phyloP scores from a whole-genome alignment of 352 stramenopile species.

The Phytophthora pluvialis region DNA sequence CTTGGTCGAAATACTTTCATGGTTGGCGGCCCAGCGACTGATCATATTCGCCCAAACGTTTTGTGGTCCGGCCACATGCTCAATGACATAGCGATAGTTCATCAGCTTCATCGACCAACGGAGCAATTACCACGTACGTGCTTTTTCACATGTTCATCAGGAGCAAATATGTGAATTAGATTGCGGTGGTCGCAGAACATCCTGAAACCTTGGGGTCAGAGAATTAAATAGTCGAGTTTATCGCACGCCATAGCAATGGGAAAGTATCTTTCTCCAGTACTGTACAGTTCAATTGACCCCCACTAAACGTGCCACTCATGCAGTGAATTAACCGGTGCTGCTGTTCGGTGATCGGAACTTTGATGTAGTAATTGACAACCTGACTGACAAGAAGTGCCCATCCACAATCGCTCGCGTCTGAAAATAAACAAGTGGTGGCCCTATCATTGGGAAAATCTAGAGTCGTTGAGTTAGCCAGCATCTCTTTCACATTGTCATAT shows the following conservation, averaged over 20 bases:
- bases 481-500: conserved; percentile 10
- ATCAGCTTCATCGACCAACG: conserved; percentile 14
- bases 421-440: conserved; percentile 6
- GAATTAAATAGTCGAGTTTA: conserved; percentile 12
- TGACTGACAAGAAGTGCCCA: background rate
- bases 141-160: conserved; percentile 9
- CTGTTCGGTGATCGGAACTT: background rate
- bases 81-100: conserved; percentile 22
- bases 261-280: background rate
- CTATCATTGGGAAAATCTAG: conserved; percentile 1
- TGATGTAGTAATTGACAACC: background rate
- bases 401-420: conserved; percentile 4
- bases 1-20: background rate
- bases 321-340: too few relatives aligned
- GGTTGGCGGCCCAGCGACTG: conserved; percentile 12
- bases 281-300: too few relatives aligned
- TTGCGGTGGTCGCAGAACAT: conserved; percentile 15
- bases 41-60: conserved; percentile 32
- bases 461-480: background rate
- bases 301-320: too few relatives aligned
- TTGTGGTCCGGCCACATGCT: conserved; percentile 1
- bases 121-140: conserved; percentile 9
- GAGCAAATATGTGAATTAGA: conserved; percentile 13
- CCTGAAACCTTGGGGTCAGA: conserved; percentile 1
- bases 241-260: conserved; percentile 3